Percentiles rank a stretch among this genome's conserved stretches.
phyloP scores from a whole-genome alignment of 2,329 filamentous ascomycete species.

The Verruconis gallopava region DNA sequence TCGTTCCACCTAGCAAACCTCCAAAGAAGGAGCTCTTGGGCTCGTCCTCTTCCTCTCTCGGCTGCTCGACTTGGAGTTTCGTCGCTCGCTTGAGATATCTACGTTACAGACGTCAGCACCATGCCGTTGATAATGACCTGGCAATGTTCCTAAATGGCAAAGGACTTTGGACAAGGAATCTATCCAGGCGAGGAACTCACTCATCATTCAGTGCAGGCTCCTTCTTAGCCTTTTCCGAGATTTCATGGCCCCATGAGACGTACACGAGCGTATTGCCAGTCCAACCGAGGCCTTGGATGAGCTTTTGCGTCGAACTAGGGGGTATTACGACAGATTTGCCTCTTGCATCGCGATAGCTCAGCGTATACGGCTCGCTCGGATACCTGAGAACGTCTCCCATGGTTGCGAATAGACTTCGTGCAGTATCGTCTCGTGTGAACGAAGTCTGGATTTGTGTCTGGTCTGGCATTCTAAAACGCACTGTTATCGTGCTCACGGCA shows the following conservation, averaged over 20 bases:
- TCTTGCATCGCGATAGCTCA: conserved; percentile 47
- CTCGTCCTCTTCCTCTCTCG: conserved; percentile 12
- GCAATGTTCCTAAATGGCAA: no score
- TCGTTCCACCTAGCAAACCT: conserved; percentile 11
- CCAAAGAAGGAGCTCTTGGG: conserved; percentile 11
- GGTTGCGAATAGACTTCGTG: conserved; percentile 58
- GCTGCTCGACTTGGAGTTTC: conserved; percentile 3
- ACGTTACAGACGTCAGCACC: conserved; percentile 10
- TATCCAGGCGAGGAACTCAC: conserved; percentile 12
- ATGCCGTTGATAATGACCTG: conserved; percentile 18
- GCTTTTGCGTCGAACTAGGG: conserved; percentile 31
- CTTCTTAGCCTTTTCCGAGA: conserved; percentile 42
- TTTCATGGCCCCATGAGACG: conserved; percentile 56
- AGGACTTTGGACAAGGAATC: no score
- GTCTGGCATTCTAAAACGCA: conserved; percentile 82
- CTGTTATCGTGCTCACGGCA: conserved; percentile 52
- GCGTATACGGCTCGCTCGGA: conserved; percentile 52
- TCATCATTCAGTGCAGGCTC: conserved; percentile 47
- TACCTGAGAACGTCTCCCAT: conserved; percentile 59
- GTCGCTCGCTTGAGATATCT: neutral
- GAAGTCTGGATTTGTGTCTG: conserved; percentile 62
- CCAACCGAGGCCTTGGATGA: conserved; percentile 65
- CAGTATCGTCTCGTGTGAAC: conserved; percentile 57
- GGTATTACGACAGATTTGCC: conserved; percentile 32
- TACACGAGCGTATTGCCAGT: conserved; percentile 60